Evolutionary conservation across 1,284 basidiomycete species (phyloP), one percentile per base, ranked within the genome.

Genomic region (Heterobasidion occidentale): DNA sequence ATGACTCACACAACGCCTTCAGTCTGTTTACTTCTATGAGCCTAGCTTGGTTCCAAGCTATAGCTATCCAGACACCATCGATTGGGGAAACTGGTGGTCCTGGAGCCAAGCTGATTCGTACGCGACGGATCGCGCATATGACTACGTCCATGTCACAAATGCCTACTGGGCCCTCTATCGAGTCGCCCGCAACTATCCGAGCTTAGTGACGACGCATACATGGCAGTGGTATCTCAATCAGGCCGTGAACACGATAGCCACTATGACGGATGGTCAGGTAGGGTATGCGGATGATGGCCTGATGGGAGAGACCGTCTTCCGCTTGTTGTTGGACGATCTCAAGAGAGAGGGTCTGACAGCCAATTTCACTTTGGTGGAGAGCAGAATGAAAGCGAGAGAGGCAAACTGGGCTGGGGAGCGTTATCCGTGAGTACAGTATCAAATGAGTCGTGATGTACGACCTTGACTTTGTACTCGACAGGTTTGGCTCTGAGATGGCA

Each of bases 191-290:
- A 82, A 83, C 62, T 81, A 83, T 60, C 79, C 80, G 1, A 62
- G 65, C 34, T 73, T 81, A 8, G 74, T 77, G 15, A 74, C 70
- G 51, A 65, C 67, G 7, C 74, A 78, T 54, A 72, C 71, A 2
- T 82, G 80, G 80, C 71, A 79, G 55, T 83, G 78, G 77, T 82
- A 81, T 61, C 61, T 83, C 56, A 78, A 78, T 56, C 78, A 81
- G 62, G 79, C 80, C 0, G 78, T 80, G 4, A 56, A 73, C 36
- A 83, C 81, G 0, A 70, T 81, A 11, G 60, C 67, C n/a, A 68
- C 71, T 2, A 77, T 81, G 76, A 80, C 78, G 2, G 66, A 71
- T 53, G 75, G 75, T 1, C 59, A 65, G 11, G 78, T 80, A 1
- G 78, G 76, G 3, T 81, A 73, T 62, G 72, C 68, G 0, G 64